These are phyloP conservation scores for Pyrenochaeta sp. DNA, from an alignment of 2,329 filamentous ascomycete genomes.

Conservation along the genomic window DNA sequence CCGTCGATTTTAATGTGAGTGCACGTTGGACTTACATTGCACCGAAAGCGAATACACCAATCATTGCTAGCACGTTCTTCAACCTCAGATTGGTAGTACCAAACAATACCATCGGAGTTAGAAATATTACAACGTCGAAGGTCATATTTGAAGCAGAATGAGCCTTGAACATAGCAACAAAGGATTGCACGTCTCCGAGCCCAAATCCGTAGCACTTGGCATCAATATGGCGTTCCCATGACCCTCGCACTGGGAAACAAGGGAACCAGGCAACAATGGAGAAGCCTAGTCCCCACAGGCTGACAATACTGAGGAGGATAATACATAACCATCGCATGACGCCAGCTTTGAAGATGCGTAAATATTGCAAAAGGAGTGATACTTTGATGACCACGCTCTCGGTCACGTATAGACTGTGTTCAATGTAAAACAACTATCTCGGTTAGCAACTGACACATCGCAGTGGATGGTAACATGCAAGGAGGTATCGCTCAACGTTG, in stretches of 20 bases:
- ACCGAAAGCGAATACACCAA: constrained; percentile 43
- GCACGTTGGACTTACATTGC: constrained; percentile 41
- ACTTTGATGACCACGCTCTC: constrained; percentile 46
- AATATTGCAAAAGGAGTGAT: constrained; percentile 47
- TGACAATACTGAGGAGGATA: constrained; percentile 28
- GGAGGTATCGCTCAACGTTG: constrained; percentile 23
- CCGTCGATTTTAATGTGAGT: too few species aligned
- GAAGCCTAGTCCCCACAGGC: constrained; percentile 42
- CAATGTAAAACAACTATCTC: constrained; percentile 39
- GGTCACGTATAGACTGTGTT: constrained; percentile 39
- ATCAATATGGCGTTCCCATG: constrained; percentile 29
- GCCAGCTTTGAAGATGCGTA: constrained; percentile 47
- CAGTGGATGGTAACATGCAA: constrained; percentile 4
- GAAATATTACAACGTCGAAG: constrained; percentile 44
- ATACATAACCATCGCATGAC: constrained; percentile 40
- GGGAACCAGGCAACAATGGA: constrained; percentile 42
- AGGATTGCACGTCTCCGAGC: constrained; percentile 21
- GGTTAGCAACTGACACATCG: neutral
- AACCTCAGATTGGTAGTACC: constrained; percentile 31
- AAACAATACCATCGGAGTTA: constrained; percentile 43
- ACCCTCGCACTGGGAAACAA: constrained; percentile 35
- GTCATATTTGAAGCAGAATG: constrained; percentile 46
- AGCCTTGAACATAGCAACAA: constrained; percentile 34
- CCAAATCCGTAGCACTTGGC: constrained; percentile 43
- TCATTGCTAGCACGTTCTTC: constrained; percentile 40